Conservation (phyloP, 2,329 filamentous ascomycete species). For the Onygenales sp. region DNA sequence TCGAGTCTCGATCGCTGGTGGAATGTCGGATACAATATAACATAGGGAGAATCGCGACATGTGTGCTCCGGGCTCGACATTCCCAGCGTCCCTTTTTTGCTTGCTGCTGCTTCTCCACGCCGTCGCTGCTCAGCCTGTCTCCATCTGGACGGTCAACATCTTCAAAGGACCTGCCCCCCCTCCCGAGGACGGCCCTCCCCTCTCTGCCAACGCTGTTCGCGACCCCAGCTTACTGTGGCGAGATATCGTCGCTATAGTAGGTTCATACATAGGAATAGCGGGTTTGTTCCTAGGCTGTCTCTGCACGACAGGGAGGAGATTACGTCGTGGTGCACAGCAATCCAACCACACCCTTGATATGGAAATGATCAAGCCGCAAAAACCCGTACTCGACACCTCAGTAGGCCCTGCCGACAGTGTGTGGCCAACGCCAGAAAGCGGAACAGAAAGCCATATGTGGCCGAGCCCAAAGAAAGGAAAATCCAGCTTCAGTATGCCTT, state of each 20-base stretch:
- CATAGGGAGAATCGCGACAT: neutral
- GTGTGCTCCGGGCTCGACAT: conserved; percentile 1
- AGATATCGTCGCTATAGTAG: conserved; percentile 75
- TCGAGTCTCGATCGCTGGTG: neutral
- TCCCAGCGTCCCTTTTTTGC: neutral
- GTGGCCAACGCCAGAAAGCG: conserved; percentile 11
- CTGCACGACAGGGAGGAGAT: conserved; percentile 51
- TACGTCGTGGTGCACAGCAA: conserved; percentile 42
- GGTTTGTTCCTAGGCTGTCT: conserved; percentile 61
- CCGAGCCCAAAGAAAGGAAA: conserved; percentile 29
- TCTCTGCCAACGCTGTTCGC: conserved; percentile 50
- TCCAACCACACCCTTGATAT: conserved; percentile 44
- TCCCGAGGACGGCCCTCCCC: conserved; percentile 50
- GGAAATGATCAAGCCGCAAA: conserved; percentile 45
- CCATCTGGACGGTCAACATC: conserved; percentile 31
- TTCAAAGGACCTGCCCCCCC: conserved; percentile 49
- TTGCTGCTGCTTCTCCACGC: conserved; percentile 2
- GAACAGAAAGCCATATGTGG: conserved; percentile 13
- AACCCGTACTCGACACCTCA: conserved; percentile 20
- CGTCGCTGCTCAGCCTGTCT: neutral
- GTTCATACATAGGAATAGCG: conserved; percentile 70
- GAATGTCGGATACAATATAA: conserved; percentile 1
- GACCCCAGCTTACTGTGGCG: conserved; percentile 61
- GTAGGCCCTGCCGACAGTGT: conserved; percentile 25
- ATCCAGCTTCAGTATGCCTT: conserved; percentile 26